Evolutionary conservation across 345 rosid genomes (phyloP).

Genomic region (Euclidium syriacum): DNA sequence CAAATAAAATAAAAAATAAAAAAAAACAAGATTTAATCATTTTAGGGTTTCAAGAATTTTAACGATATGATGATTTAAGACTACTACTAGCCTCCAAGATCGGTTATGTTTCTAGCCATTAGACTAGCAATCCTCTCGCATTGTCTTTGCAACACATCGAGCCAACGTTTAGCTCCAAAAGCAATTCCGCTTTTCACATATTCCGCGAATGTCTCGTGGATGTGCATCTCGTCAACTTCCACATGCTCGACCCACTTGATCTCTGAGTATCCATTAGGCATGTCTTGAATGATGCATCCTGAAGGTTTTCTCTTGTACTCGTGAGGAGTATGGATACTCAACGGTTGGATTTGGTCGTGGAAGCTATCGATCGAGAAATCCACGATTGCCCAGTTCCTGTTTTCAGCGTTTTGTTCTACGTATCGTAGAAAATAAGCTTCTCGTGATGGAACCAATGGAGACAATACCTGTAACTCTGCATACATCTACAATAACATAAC

Average conservation of each 20-base stretch:
- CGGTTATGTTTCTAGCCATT: conserved; percentile 84
- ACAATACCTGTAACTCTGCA: conserved; percentile 74
- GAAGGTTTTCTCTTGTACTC: conserved; percentile 66
- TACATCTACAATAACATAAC: conserved; percentile 51
- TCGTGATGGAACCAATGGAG: conserved; percentile 80
- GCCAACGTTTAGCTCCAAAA: conserved; percentile 93
- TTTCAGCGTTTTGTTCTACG: conserved; percentile 65
- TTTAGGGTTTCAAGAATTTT: neutral
- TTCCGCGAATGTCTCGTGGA: conserved; percentile 51
- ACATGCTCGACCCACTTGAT: conserved; percentile 91
- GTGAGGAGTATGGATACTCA: conserved; percentile 31
- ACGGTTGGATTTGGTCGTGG: conserved; percentile 41
- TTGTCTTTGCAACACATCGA: conserved; percentile 64
- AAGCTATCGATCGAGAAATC: conserved; percentile 78
- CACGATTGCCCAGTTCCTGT: conserved; percentile 71
- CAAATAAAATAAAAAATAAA: neutral
- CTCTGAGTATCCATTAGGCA: conserved; percentile 97
- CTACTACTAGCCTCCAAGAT: conserved; percentile 62
- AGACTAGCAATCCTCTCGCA: conserved; percentile 89
- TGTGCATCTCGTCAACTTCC: conserved; percentile 62
- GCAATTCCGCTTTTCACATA: conserved; percentile 54
- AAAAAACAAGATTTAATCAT: neutral
- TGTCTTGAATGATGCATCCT: conserved; percentile 87
- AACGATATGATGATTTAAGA: neutral
- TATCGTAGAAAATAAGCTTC: conserved; percentile 81